Evolutionary conservation across 2,329 filamentous ascomycete genomes (phyloP), one percentile per base, ranked within the genome.

Genomic region (Domatiomyces globalis): DNA sequence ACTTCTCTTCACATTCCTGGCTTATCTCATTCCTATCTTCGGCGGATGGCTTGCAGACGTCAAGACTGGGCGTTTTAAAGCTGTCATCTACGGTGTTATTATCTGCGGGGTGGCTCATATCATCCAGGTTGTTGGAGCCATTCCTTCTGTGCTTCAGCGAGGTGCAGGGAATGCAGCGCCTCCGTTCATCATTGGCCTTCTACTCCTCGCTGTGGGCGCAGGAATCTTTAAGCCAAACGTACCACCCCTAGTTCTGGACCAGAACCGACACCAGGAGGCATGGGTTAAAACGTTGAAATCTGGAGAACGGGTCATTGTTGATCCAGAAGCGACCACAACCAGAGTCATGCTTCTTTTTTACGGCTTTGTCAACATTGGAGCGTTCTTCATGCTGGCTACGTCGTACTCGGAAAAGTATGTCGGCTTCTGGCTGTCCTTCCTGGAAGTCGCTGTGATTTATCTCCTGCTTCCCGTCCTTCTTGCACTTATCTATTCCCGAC

Each of bases 141-240:
- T 84, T 1, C 84, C 84, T 0, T 61, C 63, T 1, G 78, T 84
- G 10, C 55, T 71, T n/a, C 20, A 17, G 5, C 44, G 43, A 27
- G 44, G 44, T 15, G 12, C 18, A 9, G 8, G 17, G n/a, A 18
- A 19, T 43, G 46, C 39, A 20, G 22, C 22, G 10, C 19, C 19
- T 27, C 19, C 43, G n/a, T 84, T 87, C 60, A 66, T 82, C 2
- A 66, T 80, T 22, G 78, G 79, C 25, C 72, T 85, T 56, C 66
- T 85, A 43, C 74, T 87, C 61, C 77, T 87, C 63, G 83, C 83
- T 19, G 66, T 86, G 29, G 85, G 85, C 45, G 85, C 83, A 1
- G 85, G 85, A 55, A 83, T 85, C 61, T 87, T 89, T 77, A 89
- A 89, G 72, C 77, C 82, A 56, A 89, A 88, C 62, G 54, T 59